A percentile compares a stretch with the other conserved stretches of the same genome.
These are phyloP conservation scores for Cydonia oblonga DNA, from an alignment of 331 rosid genomes.

Conservation along the genomic window DNA sequence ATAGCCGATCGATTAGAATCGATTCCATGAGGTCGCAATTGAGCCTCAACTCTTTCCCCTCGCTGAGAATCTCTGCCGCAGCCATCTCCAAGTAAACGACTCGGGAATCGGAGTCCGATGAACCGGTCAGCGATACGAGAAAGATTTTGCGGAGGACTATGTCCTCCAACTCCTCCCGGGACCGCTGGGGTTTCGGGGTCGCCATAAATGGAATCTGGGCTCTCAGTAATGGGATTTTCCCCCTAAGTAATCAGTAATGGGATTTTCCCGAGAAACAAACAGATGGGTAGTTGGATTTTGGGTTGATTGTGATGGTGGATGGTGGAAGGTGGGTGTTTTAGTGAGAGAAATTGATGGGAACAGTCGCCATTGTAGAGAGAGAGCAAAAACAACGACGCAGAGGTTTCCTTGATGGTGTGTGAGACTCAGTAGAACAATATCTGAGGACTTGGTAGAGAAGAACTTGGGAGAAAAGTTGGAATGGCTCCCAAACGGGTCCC, in stretches of 20 bases:
- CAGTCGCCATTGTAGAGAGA: background rate
- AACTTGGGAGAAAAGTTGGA: no score
- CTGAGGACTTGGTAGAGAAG: no score
- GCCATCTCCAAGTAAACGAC: conserved; percentile 64
- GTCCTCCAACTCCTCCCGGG: conserved; percentile 74
- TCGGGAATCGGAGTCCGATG: conserved; percentile 34
- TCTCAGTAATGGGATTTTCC: background rate
- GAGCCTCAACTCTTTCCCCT: conserved; percentile 50
- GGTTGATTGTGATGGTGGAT: background rate
- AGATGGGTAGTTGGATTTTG: background rate
- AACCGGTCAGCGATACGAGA: conserved; percentile 50
- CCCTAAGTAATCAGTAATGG: no score
- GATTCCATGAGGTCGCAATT: conserved; percentile 67
- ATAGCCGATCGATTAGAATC: conserved; percentile 69
- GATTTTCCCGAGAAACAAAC: conserved; percentile 19
- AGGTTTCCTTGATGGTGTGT: no score
- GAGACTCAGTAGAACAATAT: no score
- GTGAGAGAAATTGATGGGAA: background rate
- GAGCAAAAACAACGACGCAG: no score
- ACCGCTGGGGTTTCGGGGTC: conserved; percentile 65
- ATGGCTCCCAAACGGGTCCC: no score
- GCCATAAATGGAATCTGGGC: conserved; percentile 29
- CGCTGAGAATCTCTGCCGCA: conserved; percentile 92
- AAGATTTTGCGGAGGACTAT: conserved; percentile 75
- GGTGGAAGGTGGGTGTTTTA: background rate